These are phyloP conservation scores for Hapsidospora chrysogenum DNA, from an alignment of 495 filamentous ascomycete genomes.

Conservation along the genomic window DNA sequence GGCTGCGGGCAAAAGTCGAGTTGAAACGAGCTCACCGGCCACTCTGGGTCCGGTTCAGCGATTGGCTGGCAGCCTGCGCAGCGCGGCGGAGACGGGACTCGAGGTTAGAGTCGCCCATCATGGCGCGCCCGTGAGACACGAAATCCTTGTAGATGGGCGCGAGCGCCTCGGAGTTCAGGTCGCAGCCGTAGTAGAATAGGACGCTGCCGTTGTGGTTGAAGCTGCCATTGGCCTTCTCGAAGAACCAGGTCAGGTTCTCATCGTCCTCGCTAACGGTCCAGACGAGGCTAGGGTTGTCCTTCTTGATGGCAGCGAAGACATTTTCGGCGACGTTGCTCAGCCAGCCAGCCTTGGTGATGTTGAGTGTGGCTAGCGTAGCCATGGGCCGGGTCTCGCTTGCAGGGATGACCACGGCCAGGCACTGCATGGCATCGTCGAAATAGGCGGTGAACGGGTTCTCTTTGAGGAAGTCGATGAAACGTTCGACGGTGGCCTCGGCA, in stretches of 20 bases:
- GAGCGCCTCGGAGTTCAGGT: slow-evolving; percentile 94
- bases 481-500: slow-evolving; percentile 67
- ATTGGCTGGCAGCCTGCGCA: slow-evolving; percentile 39
- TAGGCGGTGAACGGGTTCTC: slow-evolving; percentile 79
- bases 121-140: slow-evolving; percentile 60
- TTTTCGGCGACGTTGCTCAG: slow-evolving; percentile 95
- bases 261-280: slow-evolving; percentile 98
- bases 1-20: too few species aligned
- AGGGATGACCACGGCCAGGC: slow-evolving; percentile 81
- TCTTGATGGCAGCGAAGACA: slow-evolving; percentile 82
- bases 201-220: slow-evolving; percentile 71
- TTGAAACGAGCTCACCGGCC: too few species aligned
- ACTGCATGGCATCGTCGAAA: slow-evolving; percentile 93
- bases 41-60: slow-evolving; percentile 17
- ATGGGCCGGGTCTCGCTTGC: slow-evolving; percentile 31
- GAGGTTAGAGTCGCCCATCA: slow-evolving; percentile 84
- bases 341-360: slow-evolving; percentile 92
- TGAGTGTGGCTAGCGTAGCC: slow-evolving; percentile 81
- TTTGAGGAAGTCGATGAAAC: slow-evolving; percentile 63
- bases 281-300: slow-evolving; percentile 77
- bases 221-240: slow-evolving; percentile 90
- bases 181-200: slow-evolving; percentile 91
- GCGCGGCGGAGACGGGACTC: slow-evolving; percentile 70
- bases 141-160: slow-evolving; percentile 82
- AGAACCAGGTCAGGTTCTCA: slow-evolving; percentile 97